Percentiles rank a stretch among this genome's conserved stretches.
These are phyloP conservation scores for Boletus rufocinnamomeus DNA, from an alignment of 768 basidiomycete genomes.

Conservation along the genomic window DNA sequence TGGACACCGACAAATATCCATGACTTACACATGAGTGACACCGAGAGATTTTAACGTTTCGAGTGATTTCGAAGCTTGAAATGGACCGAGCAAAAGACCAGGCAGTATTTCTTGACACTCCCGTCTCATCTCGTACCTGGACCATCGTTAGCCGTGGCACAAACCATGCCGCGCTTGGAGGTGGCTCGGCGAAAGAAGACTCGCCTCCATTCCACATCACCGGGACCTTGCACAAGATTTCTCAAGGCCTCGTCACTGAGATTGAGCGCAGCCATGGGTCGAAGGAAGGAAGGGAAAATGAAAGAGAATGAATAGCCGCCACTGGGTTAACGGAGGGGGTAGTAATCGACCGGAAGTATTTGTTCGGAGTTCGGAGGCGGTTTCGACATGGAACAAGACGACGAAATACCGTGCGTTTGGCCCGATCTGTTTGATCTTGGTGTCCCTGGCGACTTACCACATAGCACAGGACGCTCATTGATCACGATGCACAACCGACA, in stretches of 20 bases:
- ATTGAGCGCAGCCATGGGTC: slow-evolving; percentile 24
- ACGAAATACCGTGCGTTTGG: slow-evolving; percentile 58
- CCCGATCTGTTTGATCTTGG: slow-evolving; percentile 8
- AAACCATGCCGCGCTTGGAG: not conserved
- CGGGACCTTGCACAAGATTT: slow-evolving; percentile 73
- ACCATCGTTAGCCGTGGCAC: slow-evolving; percentile 14
- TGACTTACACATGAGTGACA: slow-evolving; percentile 78
- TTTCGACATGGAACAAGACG: slow-evolving; percentile 49
- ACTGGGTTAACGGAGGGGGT: slow-evolving; percentile 6
- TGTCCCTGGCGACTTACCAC: slow-evolving; percentile 12
- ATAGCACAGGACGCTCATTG: slow-evolving; percentile 34
- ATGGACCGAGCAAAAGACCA: slow-evolving; percentile 80
- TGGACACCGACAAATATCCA: not conserved
- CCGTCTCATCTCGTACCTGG: slow-evolving; percentile 92
- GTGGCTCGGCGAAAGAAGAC: slow-evolving; percentile 21
- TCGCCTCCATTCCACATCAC: slow-evolving; percentile 84
- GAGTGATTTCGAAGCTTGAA: slow-evolving; percentile 83
- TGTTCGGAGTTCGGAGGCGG: slow-evolving; percentile 31
- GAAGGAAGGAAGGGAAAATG: not conserved
- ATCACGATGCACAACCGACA: slow-evolving; percentile 16
- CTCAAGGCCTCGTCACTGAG: slow-evolving; percentile 46
- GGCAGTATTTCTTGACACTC: slow-evolving; percentile 92
- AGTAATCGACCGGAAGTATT: slow-evolving; percentile 21
- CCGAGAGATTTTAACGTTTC: slow-evolving; percentile 62
- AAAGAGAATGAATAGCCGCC: slow-evolving; percentile 1